A percentile compares a stretch with the other conserved stretches of the same genome.
Evolutionary conservation across 179 eudicot genomes (phyloP).

Genomic region (Silene vulgaris): DNA sequence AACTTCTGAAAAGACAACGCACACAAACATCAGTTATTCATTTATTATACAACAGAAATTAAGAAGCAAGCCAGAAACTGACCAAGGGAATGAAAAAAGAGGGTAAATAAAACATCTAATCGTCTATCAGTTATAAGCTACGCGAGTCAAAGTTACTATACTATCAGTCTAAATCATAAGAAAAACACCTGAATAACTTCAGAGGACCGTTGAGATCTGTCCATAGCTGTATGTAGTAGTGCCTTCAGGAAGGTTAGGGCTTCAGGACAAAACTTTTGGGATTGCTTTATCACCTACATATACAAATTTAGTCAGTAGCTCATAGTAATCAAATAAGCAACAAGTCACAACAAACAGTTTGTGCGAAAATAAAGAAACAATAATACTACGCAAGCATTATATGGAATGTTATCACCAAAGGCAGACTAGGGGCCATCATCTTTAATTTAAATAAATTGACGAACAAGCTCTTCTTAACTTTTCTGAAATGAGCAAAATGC

Average conservation of each 20-base stretch:
- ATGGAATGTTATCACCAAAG: not conserved
- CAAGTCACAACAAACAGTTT: not conserved
- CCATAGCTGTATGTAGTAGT: slow-evolving; percentile 53
- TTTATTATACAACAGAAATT: slow-evolving; percentile 4
- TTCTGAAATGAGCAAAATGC: not conserved
- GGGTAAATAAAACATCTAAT: not conserved
- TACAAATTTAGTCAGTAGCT: slow-evolving; percentile 17
- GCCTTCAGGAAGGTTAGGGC: slow-evolving; percentile 61
- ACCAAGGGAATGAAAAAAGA: not conserved
- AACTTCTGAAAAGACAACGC: slow-evolving; percentile 33
- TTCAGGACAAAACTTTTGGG: slow-evolving; percentile 80
- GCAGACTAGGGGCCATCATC: not conserved
- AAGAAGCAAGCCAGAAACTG: not conserved
- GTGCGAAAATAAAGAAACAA: not conserved
- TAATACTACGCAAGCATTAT: not conserved
- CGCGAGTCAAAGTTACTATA: not conserved
- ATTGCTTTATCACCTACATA: slow-evolving; percentile 65
- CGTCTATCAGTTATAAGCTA: not conserved
- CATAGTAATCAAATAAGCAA: not conserved
- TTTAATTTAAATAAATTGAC: no score
- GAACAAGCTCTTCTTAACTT: not conserved
- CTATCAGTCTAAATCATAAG: not conserved
- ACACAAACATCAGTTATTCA: slow-evolving; percentile 7
- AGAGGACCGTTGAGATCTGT: slow-evolving; percentile 33
- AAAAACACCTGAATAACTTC: slow-evolving; percentile 52